Conservation (phyloP, 2,329 filamentous ascomycete species). For the Colletotrichum limetticola region DNA sequence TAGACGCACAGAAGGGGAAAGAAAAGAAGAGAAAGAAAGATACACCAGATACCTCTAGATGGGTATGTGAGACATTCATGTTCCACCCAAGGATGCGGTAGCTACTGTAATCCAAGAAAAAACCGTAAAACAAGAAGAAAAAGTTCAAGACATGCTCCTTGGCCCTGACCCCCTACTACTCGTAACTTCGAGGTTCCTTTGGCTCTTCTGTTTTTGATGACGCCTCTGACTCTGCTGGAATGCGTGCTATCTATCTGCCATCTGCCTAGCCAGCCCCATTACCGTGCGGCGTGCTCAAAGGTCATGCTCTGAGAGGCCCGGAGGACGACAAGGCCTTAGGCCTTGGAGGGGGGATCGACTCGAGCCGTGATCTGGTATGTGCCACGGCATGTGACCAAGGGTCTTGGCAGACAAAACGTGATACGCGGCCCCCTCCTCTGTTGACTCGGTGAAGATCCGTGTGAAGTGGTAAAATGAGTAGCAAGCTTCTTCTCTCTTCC, state of each 20-base stretch:
- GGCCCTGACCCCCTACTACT: not conserved
- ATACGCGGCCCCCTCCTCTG: slow-evolving; percentile 11
- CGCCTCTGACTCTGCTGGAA: not conserved
- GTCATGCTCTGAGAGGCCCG: not conserved
- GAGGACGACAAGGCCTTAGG: not conserved
- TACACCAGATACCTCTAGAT: slow-evolving; percentile 28
- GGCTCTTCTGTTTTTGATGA: not conserved
- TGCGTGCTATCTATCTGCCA: slow-evolving; percentile 1
- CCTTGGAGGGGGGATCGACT: not conserved
- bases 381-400: slow-evolving; percentile 16
- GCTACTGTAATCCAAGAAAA: slow-evolving; percentile 11
- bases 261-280: no score
- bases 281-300: not conserved
- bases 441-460: slow-evolving; percentile 6
- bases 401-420: slow-evolving; percentile 1
- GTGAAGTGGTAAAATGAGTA: not conserved
- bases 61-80: slow-evolving; percentile 24
- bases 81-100: slow-evolving; percentile 18
- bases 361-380: not conserved
- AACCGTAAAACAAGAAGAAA: slow-evolving; percentile 25
- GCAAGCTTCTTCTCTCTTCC: not conserved
- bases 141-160: slow-evolving; percentile 5
- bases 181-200: not conserved
- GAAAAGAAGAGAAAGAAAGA: slow-evolving; percentile 6
- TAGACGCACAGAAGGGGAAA: not conserved